Evolutionary conservation across 352 stramenopile genomes (phyloP).

Genomic region (Elongisporangium undulatum): DNA sequence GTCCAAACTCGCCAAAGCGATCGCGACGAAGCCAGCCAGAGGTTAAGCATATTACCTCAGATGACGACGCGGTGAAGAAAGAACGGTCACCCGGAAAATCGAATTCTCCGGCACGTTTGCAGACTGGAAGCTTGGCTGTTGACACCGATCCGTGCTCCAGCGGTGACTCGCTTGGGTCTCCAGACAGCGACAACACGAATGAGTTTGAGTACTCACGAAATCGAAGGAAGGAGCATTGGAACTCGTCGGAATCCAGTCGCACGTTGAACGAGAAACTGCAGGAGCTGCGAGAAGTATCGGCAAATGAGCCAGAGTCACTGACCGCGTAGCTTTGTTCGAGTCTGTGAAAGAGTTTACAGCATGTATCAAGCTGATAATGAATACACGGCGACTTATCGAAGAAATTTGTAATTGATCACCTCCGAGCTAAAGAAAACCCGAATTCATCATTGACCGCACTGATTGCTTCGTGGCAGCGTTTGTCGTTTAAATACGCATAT

Average conservation of each 20-base stretch:
- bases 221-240: constrained; percentile 15
- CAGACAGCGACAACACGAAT: neutral
- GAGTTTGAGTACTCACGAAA: constrained; percentile 13
- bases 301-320: constrained; percentile 1
- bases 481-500: constrained; percentile 34
- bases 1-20: constrained; percentile 9
- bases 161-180: neutral
- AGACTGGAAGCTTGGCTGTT: neutral
- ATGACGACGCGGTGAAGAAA: neutral
- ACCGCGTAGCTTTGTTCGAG: neutral
- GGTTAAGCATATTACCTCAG: constrained; percentile 3
- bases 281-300: constrained; percentile 9
- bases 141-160: neutral
- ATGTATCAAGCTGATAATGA: neutral
- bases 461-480: constrained; percentile 17
- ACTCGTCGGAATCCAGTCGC: constrained; percentile 14
- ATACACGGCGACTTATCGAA: neutral
- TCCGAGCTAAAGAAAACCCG: neutral
- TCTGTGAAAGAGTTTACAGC: neutral
- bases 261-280: constrained; percentile 14
- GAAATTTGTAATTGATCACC: neutral
- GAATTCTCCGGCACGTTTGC: neutral
- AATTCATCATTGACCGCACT: neutral
- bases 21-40: neutral
- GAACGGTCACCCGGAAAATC: too few relatives aligned